Evolutionary conservation across 169 alveolate species (phyloP), one percentile per base, ranked within the genome.

Genomic region (Plasmodium gallinaceum): DNA sequence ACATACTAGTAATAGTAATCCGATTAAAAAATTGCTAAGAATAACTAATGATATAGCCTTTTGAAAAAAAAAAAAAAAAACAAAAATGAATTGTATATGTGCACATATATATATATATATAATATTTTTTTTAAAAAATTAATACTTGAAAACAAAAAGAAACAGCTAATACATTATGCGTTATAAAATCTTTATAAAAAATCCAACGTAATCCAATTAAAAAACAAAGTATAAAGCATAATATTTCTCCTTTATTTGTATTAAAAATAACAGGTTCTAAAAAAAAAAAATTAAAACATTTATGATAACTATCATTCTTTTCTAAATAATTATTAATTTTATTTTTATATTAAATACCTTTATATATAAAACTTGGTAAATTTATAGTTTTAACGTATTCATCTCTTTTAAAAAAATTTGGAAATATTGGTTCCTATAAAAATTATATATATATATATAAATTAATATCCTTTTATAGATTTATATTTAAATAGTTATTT

Each of bases 91-190:
- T 32, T 32, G 9, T 60, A 61, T 24, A 26, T 57, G 45, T 32
- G 46, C 14, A 70, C 18, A 22, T 51, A 57, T 45, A 52, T 52
- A 52, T 52, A n/a, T 54, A 57, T 26, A 73, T 73, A 6, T 43
- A 32, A 4, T 22, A 54, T n/a, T 22, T 60, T 61, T 22, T 22
- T 10, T 20, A 22, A 18, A 1, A 37, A 20, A 32, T 39, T 64
- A 42, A 22, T 83, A 83, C 91, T 83, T 83, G 91, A 48, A 83
- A 83, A 58, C 91, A 83, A 68, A 83, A 83, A 62, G 91, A 83
- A 71, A 83, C 85, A 12, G 91, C 91, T n/a, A 83, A 58, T 18
- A 83, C 48, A 43, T 83, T 83, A 52, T 83, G 91, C 32, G 85
- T 83, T 48, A 83, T 68, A 69, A 83, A 83, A 42, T 70, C 91